Evolutionary conservation across 2,329 filamentous ascomycete species (phyloP).

Genomic region (Cadophora sp.): DNA sequence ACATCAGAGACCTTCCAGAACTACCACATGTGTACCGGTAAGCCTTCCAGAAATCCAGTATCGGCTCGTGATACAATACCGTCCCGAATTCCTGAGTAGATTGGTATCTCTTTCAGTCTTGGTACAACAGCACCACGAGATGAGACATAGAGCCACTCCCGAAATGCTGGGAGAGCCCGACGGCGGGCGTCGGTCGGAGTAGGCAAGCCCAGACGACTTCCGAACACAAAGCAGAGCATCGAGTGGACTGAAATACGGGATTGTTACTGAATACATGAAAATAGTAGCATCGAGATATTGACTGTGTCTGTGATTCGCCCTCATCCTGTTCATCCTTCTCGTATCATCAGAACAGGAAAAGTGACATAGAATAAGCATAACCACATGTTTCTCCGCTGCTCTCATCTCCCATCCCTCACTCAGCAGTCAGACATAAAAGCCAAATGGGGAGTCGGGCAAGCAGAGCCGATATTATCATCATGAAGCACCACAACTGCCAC

Average conservation of each 20-base stretch:
- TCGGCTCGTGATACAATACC: conserved; percentile 14
- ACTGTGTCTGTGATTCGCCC: not conserved
- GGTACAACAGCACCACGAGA: conserved; percentile 14
- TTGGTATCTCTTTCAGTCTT: not conserved
- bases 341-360: not conserved
- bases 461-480: conserved; percentile 5
- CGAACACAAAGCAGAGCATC: conserved; percentile 5
- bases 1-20: not conserved
- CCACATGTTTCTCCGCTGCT: not conserved
- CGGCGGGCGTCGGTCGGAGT: conserved; percentile 1
- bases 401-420: not conserved
- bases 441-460: not conserved
- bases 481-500: not conserved
- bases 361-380: conserved; percentile 5
- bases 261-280: not conserved
- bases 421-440: not conserved
- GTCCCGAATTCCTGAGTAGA: conserved; percentile 10
- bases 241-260: not conserved
- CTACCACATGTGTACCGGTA: conserved; percentile 7
- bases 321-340: not conserved
- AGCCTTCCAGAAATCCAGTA: conserved; percentile 17
- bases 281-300: not conserved
- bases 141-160: conserved; percentile 18
- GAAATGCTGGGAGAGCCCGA: conserved; percentile 22
- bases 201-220: conserved; percentile 10